These are phyloP conservation scores for Lachnellula subtilissima DNA, from an alignment of 2,329 filamentous ascomycete species.

Conservation along the genomic window DNA sequence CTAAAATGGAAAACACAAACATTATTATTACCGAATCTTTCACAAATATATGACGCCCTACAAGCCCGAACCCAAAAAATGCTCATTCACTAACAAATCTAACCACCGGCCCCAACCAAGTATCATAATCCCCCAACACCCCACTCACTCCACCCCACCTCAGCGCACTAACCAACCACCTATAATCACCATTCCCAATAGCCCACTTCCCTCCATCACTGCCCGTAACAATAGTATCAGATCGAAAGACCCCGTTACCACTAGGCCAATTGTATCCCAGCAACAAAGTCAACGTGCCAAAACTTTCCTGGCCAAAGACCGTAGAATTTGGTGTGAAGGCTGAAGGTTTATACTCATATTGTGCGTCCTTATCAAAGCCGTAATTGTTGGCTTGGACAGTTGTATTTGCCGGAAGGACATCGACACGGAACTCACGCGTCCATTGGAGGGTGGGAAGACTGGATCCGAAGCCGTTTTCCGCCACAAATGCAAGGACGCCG, in stretches of 20 bases:
- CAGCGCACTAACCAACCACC: conserved; percentile 10
- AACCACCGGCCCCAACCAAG: conserved; percentile 14
- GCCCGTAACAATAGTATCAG: conserved; percentile 3
- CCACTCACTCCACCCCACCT: conserved; percentile 8
- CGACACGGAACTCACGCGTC: conserved; percentile 6
- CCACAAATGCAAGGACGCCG: conserved; percentile 5
- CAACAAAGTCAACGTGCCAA: conserved; percentile 4
- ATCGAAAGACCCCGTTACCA: neutral
- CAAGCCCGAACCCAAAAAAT: too few species aligned
- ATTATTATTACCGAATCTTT: too few species aligned
- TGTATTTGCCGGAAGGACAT: conserved; percentile 9
- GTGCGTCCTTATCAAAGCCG: conserved; percentile 2
- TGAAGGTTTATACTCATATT: conserved; percentile 1
- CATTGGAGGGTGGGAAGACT: conserved; percentile 7
- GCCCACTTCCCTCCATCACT: conserved; percentile 1
- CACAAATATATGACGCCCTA: too few species aligned
- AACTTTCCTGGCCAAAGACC: conserved; percentile 5
- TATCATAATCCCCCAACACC: conserved; percentile 10
- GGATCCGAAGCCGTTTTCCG: neutral
- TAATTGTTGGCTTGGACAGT: conserved; percentile 10
- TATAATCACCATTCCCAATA: conserved; percentile 12
- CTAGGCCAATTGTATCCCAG: conserved; percentile 5
- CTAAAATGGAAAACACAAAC: too few species aligned
- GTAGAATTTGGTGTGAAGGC: neutral
- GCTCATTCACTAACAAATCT: conserved; percentile 1